These are phyloP conservation scores for Trypanosoma platydactyli DNA, from an alignment of 208 protist species.

Conservation along the genomic window DNA sequence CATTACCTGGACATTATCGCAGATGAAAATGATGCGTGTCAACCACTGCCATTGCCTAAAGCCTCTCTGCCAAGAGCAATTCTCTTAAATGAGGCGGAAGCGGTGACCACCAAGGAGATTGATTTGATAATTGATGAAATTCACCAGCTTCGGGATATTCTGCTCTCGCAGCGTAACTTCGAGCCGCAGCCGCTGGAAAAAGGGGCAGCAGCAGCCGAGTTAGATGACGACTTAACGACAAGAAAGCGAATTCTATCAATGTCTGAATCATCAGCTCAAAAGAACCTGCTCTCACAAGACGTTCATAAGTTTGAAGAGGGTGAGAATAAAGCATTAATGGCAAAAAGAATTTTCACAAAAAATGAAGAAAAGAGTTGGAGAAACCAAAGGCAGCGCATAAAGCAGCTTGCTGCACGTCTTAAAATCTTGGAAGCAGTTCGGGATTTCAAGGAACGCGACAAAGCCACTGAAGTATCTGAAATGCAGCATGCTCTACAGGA, in stretches of 20 bases:
- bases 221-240: neutral
- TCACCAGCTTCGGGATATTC: slow-evolving; percentile 12
- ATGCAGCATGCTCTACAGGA: neutral
- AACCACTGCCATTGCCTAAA: neutral
- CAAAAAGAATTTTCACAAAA: neutral
- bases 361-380: neutral
- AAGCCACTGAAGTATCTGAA: neutral
- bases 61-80: too few species aligned
- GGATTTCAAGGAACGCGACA: neutral
- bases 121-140: slow-evolving; percentile 13
- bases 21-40: neutral
- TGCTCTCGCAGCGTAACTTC: neutral
- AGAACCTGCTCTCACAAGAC: neutral
- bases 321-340: neutral
- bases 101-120: neutral
- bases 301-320: too few species aligned
- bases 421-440: neutral
- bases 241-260: neutral
- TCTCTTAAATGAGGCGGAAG: neutral
- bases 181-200: neutral
- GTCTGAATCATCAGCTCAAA: neutral
- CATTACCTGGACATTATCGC: neutral
- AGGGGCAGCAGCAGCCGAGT: neutral
- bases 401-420: slow-evolving; percentile 1
- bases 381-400: neutral